These are phyloP conservation scores for Colletotrichum sp. DNA, from an alignment of 2,329 filamentous ascomycete genomes.

Conservation along the genomic window DNA sequence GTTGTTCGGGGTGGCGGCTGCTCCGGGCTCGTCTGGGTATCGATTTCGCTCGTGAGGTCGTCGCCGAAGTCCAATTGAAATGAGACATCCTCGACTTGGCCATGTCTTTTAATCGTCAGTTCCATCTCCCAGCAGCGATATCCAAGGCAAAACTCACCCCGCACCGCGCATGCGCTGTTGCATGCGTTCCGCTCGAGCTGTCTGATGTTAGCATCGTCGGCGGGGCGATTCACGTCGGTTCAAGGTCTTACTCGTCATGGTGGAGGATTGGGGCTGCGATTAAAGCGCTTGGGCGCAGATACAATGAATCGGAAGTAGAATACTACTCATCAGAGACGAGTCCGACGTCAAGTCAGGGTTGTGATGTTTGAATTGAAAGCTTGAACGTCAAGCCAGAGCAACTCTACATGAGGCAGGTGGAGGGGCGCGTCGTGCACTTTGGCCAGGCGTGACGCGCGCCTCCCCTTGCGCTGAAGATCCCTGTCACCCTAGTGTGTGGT, in stretches of 20 bases:
- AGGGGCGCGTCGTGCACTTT: constrained; percentile 9
- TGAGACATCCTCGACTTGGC: constrained; percentile 64
- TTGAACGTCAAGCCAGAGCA: neutral
- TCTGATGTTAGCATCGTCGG: neutral
- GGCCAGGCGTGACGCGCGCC: neutral
- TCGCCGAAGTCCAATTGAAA: constrained; percentile 54
- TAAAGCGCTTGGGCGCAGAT: neutral
- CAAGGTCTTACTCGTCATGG: constrained; percentile 38
- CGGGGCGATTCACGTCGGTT: neutral
- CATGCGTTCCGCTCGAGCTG: constrained; percentile 66
- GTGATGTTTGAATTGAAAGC: neutral
- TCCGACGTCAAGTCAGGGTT: neutral
- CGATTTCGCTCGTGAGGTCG: constrained; percentile 20
- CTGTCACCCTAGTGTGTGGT: neutral
- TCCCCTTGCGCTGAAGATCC: neutral
- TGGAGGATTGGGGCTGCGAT: neutral
- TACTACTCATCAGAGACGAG: neutral
- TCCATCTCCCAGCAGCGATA: neutral
- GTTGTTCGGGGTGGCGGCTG: constrained; percentile 27
- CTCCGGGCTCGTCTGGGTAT: constrained; percentile 7
- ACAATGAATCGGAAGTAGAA: neutral
- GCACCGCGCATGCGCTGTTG: constrained; percentile 70
- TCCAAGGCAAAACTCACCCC: constrained; percentile 48
- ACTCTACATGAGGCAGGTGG: neutral
- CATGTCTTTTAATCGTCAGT: constrained; percentile 43